These are phyloP conservation scores for Ambrosia artemisiifolia DNA, from an alignment of 129 eudicot species.

Conservation along the genomic window DNA sequence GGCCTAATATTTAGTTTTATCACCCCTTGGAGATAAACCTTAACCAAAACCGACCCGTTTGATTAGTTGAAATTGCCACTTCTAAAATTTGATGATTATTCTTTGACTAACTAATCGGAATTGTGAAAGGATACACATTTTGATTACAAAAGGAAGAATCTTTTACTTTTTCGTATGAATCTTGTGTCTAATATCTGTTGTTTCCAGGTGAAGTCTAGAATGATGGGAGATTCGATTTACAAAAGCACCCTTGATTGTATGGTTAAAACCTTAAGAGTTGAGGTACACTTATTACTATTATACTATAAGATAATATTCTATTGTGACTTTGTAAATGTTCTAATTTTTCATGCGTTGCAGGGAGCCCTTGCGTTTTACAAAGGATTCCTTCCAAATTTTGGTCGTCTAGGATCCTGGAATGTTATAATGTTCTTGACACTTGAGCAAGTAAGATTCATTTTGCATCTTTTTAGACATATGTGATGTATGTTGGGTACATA, in stretches of 20 bases:
- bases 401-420: constrained; percentile 84
- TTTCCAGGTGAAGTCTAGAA: constrained; percentile 89
- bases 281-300: constrained; percentile 41
- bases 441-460: constrained; percentile 60
- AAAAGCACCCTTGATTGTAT: constrained; percentile 73
- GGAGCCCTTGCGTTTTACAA: constrained; percentile 79
- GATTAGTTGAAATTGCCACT: too few species aligned
- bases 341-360: constrained; percentile 33
- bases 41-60: too few species aligned
- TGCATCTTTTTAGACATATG: too few species aligned
- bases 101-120: too few species aligned
- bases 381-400: constrained; percentile 85
- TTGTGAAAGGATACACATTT: neutral
- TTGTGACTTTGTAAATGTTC: constrained; percentile 2
- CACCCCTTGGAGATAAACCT: too few species aligned
- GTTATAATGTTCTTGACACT: constrained; percentile 81
- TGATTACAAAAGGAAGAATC: neutral
- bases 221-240: constrained; percentile 92
- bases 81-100: too few species aligned
- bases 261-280: constrained; percentile 63
- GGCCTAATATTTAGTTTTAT: too few species aligned
- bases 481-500: too few species aligned
- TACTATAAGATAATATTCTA: neutral
- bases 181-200: neutral
- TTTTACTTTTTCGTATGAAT: neutral